Base-by-base conservation (phyloP, 176 grass and related monocot species). In the Alloteropsis semialata region DNA sequence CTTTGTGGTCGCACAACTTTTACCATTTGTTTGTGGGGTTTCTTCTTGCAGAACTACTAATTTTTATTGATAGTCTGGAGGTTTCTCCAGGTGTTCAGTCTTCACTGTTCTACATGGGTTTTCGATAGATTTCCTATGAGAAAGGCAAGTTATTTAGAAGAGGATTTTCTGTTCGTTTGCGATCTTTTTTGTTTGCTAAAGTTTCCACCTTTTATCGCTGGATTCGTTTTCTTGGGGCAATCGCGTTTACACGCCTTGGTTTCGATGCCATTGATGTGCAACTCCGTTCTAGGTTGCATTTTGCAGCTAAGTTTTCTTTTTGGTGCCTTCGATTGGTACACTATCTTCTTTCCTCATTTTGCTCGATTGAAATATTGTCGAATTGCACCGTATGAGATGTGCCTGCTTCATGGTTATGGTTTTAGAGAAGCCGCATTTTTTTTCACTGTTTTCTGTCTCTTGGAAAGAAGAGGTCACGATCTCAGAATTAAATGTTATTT, bases 221-320 rank as follows among this genome's bases (percentile, higher is more conserved):
- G 73, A 74, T 86, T 25, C 29, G 37, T 33, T 77, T 68, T 6
- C 10, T 14, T 28, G 29, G 22, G 55, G 2, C 10, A 32, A 38
- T 22, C 81, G 16, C 37, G 46, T 72, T 64, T 36, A 4, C 53
- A 11, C 2, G 16, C 54, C 0, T 80, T 60, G 0, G 14, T 75
- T 34, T 21, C 30, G 32, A 51, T 29, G 69, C 70, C 50, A 61
- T 75, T 22, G 25, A 1, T 9, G 50, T 68, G 63, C 61, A 2
- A 81, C 48, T 87, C 25, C 30, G 53, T 81, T 65, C 22, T 34
- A 55, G 44, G 74, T 44, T 24, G 72, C 33, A 6, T 66, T 68
- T 75, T n/a, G n/a, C n/a, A n/a, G 34, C 44, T 21, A 10, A 34
- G 57, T 22, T 22, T 34, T 25, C 30, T n/a, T n/a, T n/a, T n/a